Evolutionary conservation across 2,329 filamentous ascomycete genomes (phyloP).

Genomic region (Claviceps africana): DNA sequence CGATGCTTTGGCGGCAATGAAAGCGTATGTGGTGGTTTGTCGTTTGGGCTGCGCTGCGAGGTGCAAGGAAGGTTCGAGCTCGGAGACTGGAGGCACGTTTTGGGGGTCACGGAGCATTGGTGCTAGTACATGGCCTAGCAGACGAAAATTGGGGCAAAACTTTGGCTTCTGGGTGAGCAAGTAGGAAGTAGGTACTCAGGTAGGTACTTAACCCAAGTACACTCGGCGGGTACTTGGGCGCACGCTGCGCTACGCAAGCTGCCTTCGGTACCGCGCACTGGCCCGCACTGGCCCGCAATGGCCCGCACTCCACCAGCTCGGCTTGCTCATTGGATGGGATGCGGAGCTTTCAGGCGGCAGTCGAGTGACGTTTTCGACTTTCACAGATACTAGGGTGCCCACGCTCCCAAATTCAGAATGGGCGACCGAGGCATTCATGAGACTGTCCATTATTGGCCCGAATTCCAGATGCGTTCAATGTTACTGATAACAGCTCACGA

Average conservation of each 20-base stretch:
- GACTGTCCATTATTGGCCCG: too few species aligned
- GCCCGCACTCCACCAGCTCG: too few species aligned
- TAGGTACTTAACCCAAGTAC: neutral
- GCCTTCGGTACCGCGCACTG: slow-evolving; percentile 11
- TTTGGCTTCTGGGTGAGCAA: neutral
- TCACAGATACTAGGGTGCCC: neutral
- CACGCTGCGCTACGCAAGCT: neutral
- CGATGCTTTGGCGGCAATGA: slow-evolving; percentile 3
- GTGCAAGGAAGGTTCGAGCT: slow-evolving; percentile 18
- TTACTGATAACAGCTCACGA: too few species aligned
- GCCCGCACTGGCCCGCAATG: neutral
- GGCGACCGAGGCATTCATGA: too few species aligned
- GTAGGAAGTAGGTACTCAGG: too few species aligned
- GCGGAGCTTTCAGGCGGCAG: slow-evolving; percentile 3
- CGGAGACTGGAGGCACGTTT: slow-evolving; percentile 13
- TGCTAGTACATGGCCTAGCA: slow-evolving; percentile 1
- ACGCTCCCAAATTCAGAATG: too few species aligned
- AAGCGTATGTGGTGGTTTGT: slow-evolving; percentile 3
- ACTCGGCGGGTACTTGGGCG: slow-evolving; percentile 8
- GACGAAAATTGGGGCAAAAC: slow-evolving; percentile 5
- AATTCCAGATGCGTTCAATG: too few species aligned
- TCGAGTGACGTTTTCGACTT: slow-evolving; percentile 11
- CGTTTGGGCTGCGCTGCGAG: slow-evolving; percentile 8
- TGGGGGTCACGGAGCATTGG: slow-evolving; percentile 9
- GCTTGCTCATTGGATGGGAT: slow-evolving; percentile 2